phyloP scores from a whole-genome alignment of 192 early-diverging fungal species.

The Backusella mclennaniae region DNA sequence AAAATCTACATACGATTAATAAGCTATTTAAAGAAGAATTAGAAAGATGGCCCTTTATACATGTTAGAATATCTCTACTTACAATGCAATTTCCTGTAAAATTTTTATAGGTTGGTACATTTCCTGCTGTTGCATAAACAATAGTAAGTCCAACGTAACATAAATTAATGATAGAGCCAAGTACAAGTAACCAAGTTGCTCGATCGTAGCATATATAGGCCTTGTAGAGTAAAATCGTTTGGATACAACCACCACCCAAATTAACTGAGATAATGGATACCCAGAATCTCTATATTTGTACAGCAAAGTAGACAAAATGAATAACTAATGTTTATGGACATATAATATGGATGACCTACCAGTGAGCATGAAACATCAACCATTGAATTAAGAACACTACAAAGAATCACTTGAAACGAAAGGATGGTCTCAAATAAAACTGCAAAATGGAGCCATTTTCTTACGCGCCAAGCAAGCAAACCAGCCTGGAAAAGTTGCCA shows the following conservation, averaged over 20 bases:
- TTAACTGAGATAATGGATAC: slow-evolving; percentile 33
- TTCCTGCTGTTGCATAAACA: slow-evolving; percentile 27
- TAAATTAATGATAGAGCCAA: slow-evolving; percentile 24
- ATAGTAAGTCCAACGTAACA: slow-evolving; percentile 27
- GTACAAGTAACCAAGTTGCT: slow-evolving; percentile 14
- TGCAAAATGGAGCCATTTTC: slow-evolving; percentile 25
- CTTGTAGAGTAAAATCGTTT: slow-evolving; percentile 34
- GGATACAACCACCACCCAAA: slow-evolving; percentile 32
- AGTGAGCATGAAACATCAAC: slow-evolving; percentile 15
- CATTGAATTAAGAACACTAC: slow-evolving; percentile 24
- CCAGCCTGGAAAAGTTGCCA: slow-evolving; percentile 18
- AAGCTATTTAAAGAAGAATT: slow-evolving; percentile 9
- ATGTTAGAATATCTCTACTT: background rate
- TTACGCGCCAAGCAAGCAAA: background rate
- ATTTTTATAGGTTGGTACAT: slow-evolving; percentile 16
- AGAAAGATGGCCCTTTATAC: background rate
- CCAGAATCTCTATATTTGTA: slow-evolving; percentile 26
- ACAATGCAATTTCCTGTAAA: slow-evolving; percentile 31
- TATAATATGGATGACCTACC: slow-evolving; percentile 2
- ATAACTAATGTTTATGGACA: background rate
- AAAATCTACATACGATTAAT: slow-evolving; percentile 15
- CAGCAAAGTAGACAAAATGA: background rate
- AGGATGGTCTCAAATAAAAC: slow-evolving; percentile 19
- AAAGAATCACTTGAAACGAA: slow-evolving; percentile 22
- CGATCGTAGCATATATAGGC: slow-evolving; percentile 35